Percentiles rank a stretch among this genome's conserved stretches.
Conservation (phyloP, 805 yeast species). For the Teunomyces gatunensis region DNA sequence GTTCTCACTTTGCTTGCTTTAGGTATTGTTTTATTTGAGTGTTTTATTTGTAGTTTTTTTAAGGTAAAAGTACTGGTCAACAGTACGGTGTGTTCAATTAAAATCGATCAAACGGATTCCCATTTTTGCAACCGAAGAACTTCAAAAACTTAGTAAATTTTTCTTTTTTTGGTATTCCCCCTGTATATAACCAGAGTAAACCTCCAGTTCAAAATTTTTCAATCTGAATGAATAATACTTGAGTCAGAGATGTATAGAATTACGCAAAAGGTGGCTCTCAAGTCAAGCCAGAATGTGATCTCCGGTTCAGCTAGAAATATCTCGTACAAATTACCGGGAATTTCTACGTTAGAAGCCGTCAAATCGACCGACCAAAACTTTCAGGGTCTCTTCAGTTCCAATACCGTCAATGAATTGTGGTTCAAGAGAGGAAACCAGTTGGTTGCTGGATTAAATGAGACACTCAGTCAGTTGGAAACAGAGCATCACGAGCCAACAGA, state of each 20-base stretch:
- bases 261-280: conserved; percentile 4
- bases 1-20: background rate
- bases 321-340: conserved; percentile 35
- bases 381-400: conserved; percentile 33
- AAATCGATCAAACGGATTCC: background rate
- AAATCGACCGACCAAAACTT: conserved; percentile 26
- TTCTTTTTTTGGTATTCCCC: background rate
- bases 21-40: background rate
- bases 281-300: background rate
- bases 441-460: conserved; percentile 33
- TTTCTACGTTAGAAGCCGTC: conserved; percentile 28
- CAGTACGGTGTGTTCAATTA: background rate
- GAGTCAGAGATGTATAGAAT: conserved; percentile 8
- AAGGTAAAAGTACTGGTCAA: background rate
- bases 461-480: conserved; percentile 18
- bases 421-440: conserved; percentile 36
- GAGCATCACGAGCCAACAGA: conserved; percentile 9
- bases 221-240: background rate
- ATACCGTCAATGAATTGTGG: conserved; percentile 37
- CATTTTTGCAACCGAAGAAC: background rate
- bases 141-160: no score
- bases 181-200: background rate
- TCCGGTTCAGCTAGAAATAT: conserved; percentile 12
- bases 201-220: conserved; percentile 3
- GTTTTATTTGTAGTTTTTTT: background rate